A percentile compares a stretch with the other conserved stretches of the same genome.
Conservation (phyloP, 352 stramenopile species). For the Phytophthora sojae region DNA sequence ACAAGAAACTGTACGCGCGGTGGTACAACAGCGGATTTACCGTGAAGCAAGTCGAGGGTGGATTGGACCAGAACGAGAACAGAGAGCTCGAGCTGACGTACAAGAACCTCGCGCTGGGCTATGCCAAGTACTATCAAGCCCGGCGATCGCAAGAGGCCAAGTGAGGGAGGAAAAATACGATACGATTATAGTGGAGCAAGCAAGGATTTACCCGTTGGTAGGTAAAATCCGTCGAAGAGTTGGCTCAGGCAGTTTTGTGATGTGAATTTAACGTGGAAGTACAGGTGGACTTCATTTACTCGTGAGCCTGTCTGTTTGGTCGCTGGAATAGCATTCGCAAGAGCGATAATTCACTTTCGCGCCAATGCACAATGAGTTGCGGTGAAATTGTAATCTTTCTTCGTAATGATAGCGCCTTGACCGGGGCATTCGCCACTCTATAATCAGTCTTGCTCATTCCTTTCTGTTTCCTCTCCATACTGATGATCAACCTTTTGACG, state of each 20-base stretch:
- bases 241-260: background rate
- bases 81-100: conserved; percentile 16
- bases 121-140: conserved; percentile 16
- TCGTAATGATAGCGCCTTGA: too few relatives aligned
- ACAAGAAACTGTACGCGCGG: conserved; percentile 17
- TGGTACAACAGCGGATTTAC: conserved; percentile 31
- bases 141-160: conserved; percentile 3
- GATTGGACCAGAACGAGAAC: conserved; percentile 14
- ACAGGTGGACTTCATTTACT: background rate
- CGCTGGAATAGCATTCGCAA: too few relatives aligned
- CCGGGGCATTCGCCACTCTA: too few relatives aligned
- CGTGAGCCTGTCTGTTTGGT: too few relatives aligned
- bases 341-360: too few relatives aligned
- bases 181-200: conserved; percentile 1
- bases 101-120: conserved; percentile 19
- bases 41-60: conserved; percentile 13
- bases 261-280: background rate
- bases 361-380: too few relatives aligned
- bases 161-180: background rate
- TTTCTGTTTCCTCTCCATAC: too few relatives aligned
- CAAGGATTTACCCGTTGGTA: conserved; percentile 11
- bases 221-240: background rate
- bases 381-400: too few relatives aligned
- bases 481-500: too few relatives aligned
- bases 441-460: too few relatives aligned